Evolutionary conservation across 2,329 filamentous ascomycete genomes (phyloP), one percentile per base, ranked within the genome.

Genomic region (Aspergillus sergii): DNA sequence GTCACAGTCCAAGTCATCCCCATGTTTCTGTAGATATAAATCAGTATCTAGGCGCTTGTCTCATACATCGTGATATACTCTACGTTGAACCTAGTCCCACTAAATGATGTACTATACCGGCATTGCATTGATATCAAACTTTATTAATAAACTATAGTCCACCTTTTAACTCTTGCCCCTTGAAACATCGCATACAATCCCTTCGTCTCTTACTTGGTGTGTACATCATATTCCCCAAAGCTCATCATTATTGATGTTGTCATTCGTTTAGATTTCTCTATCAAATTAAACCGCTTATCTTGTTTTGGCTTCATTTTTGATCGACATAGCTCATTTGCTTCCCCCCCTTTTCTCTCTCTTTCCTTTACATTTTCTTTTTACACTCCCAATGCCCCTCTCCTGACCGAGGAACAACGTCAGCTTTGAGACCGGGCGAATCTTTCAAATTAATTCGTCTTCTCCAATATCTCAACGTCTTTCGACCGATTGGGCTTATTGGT

Each of bases 151-250:
- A 32, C 48, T 32, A n/a, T 32, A 32, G 30, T 21, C 43, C 21
- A 46, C 59, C 48, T 63, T 63, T 26, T 60, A 45, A 53, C 51
- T 53, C 16, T 41, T 41, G 39, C 39, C 39, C 39, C 39, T 41
- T 41, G 39, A 41, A 41, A 19, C 39, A 41, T 41, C 39, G 39
- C 16, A 41, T 12, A 6, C 1, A 8, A n/a, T 41, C 5, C 10
- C 32, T 54, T 43, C 57, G 26, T 54, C 58, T 57, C 43, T 57
- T 9, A 46, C 41, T 51, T 51, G 4, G 34, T 6, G 34, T 14
- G 34, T 39, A 14, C 34, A 39, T 16, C 34, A 39, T 39, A 39
- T 39, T 16, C 34, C 16, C 16, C 39, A 41, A 41, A 41, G 39
- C 19, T 41, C 41, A n/a, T 34, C 30, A 23, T 36, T n/a, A 23